Base-by-base conservation (phyloP, 2,329 filamentous ascomycete genomes). In the Fusarium hostae region DNA sequence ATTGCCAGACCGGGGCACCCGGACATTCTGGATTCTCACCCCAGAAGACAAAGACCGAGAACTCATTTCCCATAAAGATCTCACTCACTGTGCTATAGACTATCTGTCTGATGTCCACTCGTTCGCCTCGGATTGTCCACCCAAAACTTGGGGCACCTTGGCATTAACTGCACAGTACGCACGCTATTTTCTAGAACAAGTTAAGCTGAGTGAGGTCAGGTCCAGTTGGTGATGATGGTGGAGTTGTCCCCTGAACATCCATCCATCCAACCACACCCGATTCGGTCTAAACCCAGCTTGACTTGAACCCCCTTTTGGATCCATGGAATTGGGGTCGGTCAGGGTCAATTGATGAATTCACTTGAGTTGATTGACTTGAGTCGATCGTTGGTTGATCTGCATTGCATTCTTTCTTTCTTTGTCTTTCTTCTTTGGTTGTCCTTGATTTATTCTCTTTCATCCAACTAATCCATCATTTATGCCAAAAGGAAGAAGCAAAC, bases 241-340 rank as follows among this genome's bases (percentile, higher is more conserved):
- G 69, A 70, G 70, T 61, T 66, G 63, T 59, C 59, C 62, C 71
- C 59, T 28, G 60, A 70, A 67, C 57, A 47, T 56, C 52, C 52
- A 34, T 34, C 40, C 50, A 51, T 51, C 48, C 35, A 34, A 34
- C 52, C 30, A 56, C 54, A 13, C 61, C 61, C 61, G 70, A 75
- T 76, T 54, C 62, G 66, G 59, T 62, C 62, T 70, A 64, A 71
- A 62, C 57, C 54, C 63, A 74, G 56, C 64, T 60, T 71, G 66
- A 66, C 65, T 58, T 74, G 64, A 75, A 74, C 72, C 72, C 74
- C 75, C 75, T 75, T 77, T 77, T 60, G 67, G 69, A 67, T 34
- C 54, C 40, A 32, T 64, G 50, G 63, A 66, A 66, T 66, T 65
- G 61, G 44, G 60, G 57, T 59, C 60, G 40, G 37, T 64, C 51